Evolutionary conservation across 176 grass and related monocot genomes (phyloP).

Genomic region (Lolium perenne): DNA sequence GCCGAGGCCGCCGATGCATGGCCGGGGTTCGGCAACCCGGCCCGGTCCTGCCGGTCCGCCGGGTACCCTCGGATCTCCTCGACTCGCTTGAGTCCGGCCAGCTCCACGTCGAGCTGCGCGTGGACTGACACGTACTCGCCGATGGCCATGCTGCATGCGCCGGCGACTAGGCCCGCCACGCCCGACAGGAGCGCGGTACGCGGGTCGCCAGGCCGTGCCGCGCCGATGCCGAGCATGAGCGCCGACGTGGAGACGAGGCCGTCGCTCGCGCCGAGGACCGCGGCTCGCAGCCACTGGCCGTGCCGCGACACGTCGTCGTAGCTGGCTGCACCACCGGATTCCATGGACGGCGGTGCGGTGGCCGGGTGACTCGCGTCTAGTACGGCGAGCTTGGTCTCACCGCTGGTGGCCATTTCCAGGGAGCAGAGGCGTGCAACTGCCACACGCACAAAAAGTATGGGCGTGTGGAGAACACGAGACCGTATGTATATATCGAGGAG

Average conservation of each 20-base stretch:
- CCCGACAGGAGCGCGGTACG: slow-evolving; percentile 56
- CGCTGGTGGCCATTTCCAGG: slow-evolving; percentile 36
- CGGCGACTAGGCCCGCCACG: slow-evolving; percentile 62
- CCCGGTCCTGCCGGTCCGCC: neutral
- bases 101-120: slow-evolving; percentile 64
- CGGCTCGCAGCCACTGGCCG: slow-evolving; percentile 73
- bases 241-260: slow-evolving; percentile 67
- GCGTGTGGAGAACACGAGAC: slow-evolving; percentile 54
- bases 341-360: neutral
- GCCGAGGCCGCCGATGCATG: slow-evolving; percentile 69
- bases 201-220: slow-evolving; percentile 42
- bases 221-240: slow-evolving; percentile 70
- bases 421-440: neutral
- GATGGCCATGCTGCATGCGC: slow-evolving; percentile 76
- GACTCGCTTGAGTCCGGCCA: slow-evolving; percentile 50
- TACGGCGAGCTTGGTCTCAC: slow-evolving; percentile 54
- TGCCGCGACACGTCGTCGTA: neutral
- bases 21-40: slow-evolving; percentile 43
- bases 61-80: neutral
- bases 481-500: slow-evolving; percentile 19
- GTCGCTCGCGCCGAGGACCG: slow-evolving; percentile 73
- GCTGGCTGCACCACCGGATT: neutral
- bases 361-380: slow-evolving; percentile 3
- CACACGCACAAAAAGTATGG: neutral
- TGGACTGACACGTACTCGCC: slow-evolving; percentile 78